A percentile compares a stretch with the other conserved stretches of the same genome.
Conservation (phyloP, 768 basidiomycete species). For the Tulasnella sp. region DNA sequence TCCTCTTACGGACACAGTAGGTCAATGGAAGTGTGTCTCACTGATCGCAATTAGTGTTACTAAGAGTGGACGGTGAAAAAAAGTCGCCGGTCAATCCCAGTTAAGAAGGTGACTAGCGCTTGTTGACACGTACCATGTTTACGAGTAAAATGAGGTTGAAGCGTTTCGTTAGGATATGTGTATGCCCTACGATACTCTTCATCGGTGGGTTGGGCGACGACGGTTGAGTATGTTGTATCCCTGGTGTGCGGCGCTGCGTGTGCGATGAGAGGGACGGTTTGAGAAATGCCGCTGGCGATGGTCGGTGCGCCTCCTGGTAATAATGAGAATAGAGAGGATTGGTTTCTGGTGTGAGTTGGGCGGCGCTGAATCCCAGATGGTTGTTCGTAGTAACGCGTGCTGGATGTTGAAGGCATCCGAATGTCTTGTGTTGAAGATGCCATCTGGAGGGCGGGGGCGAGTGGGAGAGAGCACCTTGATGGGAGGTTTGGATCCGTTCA, state of each 20-base stretch:
- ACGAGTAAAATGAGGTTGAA: neutral
- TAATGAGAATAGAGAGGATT: neutral
- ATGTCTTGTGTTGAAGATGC: neutral
- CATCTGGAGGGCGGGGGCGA: neutral
- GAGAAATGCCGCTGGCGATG: neutral
- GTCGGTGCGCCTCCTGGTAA: neutral
- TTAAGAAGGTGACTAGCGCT: too few species aligned
- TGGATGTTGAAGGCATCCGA: neutral
- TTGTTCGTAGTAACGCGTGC: neutral
- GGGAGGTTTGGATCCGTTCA: too few species aligned
- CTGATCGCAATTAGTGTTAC: neutral
- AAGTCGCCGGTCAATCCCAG: neutral
- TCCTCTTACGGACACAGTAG: neutral
- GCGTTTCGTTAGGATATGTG: neutral
- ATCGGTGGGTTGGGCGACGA: neutral
- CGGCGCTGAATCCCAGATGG: neutral
- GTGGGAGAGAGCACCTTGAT: too few species aligned
- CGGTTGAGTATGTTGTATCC: neutral
- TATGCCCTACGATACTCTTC: neutral
- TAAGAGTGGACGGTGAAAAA: neutral
- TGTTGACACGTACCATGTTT: conserved; percentile 4
- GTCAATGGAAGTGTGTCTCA: neutral
- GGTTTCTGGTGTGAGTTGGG: neutral
- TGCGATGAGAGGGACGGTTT: neutral
- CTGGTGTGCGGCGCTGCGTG: neutral